Base-by-base conservation (phyloP, 1,284 basidiomycete genomes). In the Boletus holoroseus region DNA sequence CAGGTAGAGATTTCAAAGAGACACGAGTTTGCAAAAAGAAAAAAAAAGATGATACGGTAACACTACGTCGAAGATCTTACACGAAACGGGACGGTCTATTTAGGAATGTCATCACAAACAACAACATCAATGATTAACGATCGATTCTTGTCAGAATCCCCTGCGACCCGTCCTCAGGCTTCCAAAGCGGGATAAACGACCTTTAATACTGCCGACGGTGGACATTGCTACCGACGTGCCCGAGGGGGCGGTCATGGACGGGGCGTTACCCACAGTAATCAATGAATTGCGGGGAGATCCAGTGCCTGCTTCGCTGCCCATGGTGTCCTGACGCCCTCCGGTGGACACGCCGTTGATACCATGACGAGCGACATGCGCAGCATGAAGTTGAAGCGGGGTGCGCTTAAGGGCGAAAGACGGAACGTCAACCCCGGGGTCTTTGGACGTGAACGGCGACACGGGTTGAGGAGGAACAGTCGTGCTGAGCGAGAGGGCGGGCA, bases 301-400 rank as follows among this genome's bases (percentile, higher is more conserved):
- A 3, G 73, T 76, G 12, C 81, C 67, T 1, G 76, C 74, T 58
- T 86, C 85, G 57, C 77, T 80, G 0, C 74, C 76, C 13, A 69
- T 68, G 38, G 68, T 72, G 39, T 86, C 84, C 26, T 78, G 79
- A 12, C 83, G 86, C 37, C 84, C 86, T 6, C 82, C 83, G 2
- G 82, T 85, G 16, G 87, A 78, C 2, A 91, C 82, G 1, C 84
- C 87, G 43, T 81, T 83, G 67, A 91, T 84, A 3, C 88, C 88
- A 59, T 91, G 85, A 27, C 85, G 77, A 15, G 87, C 80, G 8
- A 91, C 74, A 57, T 90, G 83, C 1, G 87, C 87, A 0, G 89
- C 76, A 57, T 88, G 83, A 26, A 82, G 74, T 58, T 90, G 87
- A 12, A 91, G 70, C 3, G 85, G 85, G 0, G 88, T 90, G 58